These are phyloP conservation scores for Aspergillus pseudoviridinutans DNA, from an alignment of 2,329 filamentous ascomycete species.

Conservation along the genomic window DNA sequence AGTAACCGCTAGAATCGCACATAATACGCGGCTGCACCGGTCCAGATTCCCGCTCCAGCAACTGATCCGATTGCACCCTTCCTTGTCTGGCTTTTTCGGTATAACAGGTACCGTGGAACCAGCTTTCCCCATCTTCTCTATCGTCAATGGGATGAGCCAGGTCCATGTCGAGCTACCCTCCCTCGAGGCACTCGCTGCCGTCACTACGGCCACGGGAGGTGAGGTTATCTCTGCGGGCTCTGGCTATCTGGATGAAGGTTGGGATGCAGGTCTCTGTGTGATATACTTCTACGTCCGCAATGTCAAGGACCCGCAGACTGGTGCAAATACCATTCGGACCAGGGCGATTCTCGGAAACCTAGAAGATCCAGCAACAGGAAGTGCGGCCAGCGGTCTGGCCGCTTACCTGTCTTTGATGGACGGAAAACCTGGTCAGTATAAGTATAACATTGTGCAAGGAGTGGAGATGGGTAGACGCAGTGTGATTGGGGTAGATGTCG, in stretches of 20 bases:
- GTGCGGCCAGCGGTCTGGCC: slow-evolving; percentile 55
- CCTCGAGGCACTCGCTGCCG: slow-evolving; percentile 52
- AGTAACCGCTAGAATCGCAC: slow-evolving; percentile 28
- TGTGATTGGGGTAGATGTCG: slow-evolving; percentile 33
- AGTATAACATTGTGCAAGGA: slow-evolving; percentile 58
- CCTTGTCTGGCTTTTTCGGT: slow-evolving; percentile 19
- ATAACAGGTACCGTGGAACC: not conserved
- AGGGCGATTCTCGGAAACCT: slow-evolving; percentile 23
- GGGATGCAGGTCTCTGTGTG: slow-evolving; percentile 24
- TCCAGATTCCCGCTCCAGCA: slow-evolving; percentile 20
- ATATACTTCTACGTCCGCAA: slow-evolving; percentile 29
- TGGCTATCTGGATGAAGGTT: slow-evolving; percentile 29
- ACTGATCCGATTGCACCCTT: slow-evolving; percentile 23
- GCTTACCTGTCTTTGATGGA: slow-evolving; percentile 50
- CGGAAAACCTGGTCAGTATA: slow-evolving; percentile 24
- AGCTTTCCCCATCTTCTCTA: slow-evolving; percentile 31
- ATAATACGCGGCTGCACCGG: slow-evolving; percentile 35
- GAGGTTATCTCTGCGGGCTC: slow-evolving; percentile 17
- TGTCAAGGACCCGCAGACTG: slow-evolving; percentile 59
- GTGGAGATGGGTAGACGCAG: slow-evolving; percentile 60
- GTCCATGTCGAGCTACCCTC: slow-evolving; percentile 60
- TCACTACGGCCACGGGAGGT: slow-evolving; percentile 20
- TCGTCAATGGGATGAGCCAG: slow-evolving; percentile 49
- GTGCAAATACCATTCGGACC: slow-evolving; percentile 24
- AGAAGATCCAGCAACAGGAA: slow-evolving; percentile 44